Evolutionary conservation across 1,139 yeast species (phyloP).

Genomic region (Pichia sp.): DNA sequence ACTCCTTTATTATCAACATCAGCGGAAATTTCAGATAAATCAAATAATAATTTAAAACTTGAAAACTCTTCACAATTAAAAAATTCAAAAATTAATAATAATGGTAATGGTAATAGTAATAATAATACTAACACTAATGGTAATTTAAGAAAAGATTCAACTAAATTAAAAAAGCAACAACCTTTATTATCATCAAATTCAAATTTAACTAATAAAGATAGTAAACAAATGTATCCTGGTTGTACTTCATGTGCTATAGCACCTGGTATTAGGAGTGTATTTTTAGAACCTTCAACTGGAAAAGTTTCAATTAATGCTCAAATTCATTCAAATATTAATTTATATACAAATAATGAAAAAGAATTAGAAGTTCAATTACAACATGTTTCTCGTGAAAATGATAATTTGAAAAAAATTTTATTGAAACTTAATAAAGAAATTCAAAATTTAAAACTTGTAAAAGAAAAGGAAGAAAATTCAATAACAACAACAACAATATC

Average conservation of each 20-base stretch:
- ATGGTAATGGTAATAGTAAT: not conserved
- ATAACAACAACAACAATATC: too few relatives aligned
- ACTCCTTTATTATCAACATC: not conserved
- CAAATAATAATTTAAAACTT: not conserved
- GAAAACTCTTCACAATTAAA: not conserved
- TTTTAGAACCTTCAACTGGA: conserved; percentile 13
- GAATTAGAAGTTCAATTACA: conserved; percentile 32
- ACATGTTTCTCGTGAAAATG: conserved; percentile 35
- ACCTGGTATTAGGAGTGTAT: conserved; percentile 15
- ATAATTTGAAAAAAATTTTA: conserved; percentile 34
- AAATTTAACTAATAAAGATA: not conserved
- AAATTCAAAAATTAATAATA: not conserved
- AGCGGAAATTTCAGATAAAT: too few relatives aligned
- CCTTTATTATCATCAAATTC: not conserved
- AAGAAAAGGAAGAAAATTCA: conserved; percentile 14
- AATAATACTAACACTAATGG: too few relatives aligned
- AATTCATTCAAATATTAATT: conserved; percentile 30
- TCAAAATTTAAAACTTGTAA: conserved; percentile 25
- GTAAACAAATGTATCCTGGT: conserved; percentile 2
- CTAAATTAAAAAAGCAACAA: too few relatives aligned
- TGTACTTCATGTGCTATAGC: conserved; percentile 8
- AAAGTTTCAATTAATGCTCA: conserved; percentile 27
- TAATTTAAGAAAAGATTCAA: not conserved
- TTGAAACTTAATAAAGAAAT: conserved; percentile 34
- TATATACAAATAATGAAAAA: conserved; percentile 25